Evolutionary conservation across 2,329 filamentous ascomycete genomes (phyloP).

Genomic region (Cercospora berteroae): DNA sequence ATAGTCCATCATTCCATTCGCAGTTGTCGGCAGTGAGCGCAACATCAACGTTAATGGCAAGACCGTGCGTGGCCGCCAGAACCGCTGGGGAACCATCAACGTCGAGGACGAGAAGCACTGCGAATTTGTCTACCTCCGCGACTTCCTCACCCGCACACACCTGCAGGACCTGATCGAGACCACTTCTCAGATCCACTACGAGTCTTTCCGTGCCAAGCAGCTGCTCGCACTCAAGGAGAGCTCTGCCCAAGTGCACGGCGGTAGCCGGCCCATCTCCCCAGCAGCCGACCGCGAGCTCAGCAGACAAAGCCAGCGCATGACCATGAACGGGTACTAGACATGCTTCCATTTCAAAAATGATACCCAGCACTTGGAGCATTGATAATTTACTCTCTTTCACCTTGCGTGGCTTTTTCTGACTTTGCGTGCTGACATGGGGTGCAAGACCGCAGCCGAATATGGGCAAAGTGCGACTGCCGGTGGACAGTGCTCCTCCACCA

Average conservation of each 20-base stretch:
- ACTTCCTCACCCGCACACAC: conserved; percentile 98
- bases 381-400: conserved; percentile 19
- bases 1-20: conserved; percentile 91
- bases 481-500: background rate
- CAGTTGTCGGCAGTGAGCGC: conserved; percentile 96
- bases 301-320: conserved; percentile 94
- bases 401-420: conserved; percentile 10
- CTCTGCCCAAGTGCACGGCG: conserved; percentile 75
- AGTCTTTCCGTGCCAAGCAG: conserved; percentile 98
- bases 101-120: conserved; percentile 99
- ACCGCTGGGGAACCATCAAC: conserved; percentile 99
- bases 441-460: conserved; percentile 15
- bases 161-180: conserved; percentile 99
- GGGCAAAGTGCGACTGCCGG: background rate
- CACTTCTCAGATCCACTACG: conserved; percentile 99
- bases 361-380: conserved; percentile 26
- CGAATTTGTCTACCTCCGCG: conserved; percentile 97
- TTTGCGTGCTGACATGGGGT: conserved; percentile 17
- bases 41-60: conserved; percentile 96
- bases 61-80: conserved; percentile 89
- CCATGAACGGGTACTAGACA: conserved; percentile 94
- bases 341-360: conserved; percentile 22
- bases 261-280: conserved; percentile 79
- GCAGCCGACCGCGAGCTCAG: conserved; percentile 92
- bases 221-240: conserved; percentile 96